A percentile compares a stretch with the other conserved stretches of the same genome.
Conservation (phyloP, 2,329 filamentous ascomycete species). For the Microsporum canis region DNA sequence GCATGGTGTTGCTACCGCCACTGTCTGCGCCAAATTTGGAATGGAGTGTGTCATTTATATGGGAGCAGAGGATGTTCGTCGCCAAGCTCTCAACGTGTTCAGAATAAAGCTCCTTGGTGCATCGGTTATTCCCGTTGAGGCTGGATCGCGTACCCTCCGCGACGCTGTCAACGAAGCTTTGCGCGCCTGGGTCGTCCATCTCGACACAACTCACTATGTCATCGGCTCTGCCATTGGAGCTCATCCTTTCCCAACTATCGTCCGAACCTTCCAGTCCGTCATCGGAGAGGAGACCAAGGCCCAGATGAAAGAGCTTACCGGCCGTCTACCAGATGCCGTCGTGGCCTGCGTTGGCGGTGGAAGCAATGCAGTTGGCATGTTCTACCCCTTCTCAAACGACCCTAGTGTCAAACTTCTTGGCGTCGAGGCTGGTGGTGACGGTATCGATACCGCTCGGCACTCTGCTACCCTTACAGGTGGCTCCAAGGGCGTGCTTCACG, state of each 20-base stretch:
- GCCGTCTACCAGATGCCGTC: slow-evolving; percentile 87
- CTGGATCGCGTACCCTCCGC: slow-evolving; percentile 70
- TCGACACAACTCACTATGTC: slow-evolving; percentile 94
- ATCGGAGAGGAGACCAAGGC: slow-evolving; percentile 91
- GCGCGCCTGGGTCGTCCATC: slow-evolving; percentile 83
- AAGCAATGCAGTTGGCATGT: slow-evolving; percentile 94
- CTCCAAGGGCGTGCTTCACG: slow-evolving; percentile 85
- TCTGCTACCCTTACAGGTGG: slow-evolving; percentile 79
- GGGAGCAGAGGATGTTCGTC: slow-evolving; percentile 92
- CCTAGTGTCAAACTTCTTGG: slow-evolving; percentile 75
- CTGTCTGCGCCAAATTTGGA: slow-evolving; percentile 93
- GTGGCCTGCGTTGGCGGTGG: slow-evolving; percentile 95
- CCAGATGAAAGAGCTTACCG: slow-evolving; percentile 73
- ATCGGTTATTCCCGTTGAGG: slow-evolving; percentile 83
- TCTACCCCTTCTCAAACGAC: slow-evolving; percentile 88
- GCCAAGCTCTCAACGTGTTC: slow-evolving; percentile 96
- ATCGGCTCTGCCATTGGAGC: slow-evolving; percentile 96
- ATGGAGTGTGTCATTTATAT: slow-evolving; percentile 98
- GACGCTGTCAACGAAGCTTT: slow-evolving; percentile 93
- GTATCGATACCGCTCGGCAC: slow-evolving; percentile 73
- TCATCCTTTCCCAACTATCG: slow-evolving; percentile 95
- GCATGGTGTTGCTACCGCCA: slow-evolving; percentile 94
- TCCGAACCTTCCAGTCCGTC: slow-evolving; percentile 92
- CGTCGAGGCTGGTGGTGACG: slow-evolving; percentile 91
- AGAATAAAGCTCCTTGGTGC: slow-evolving; percentile 94